phyloP scores from a whole-genome alignment of 495 filamentous ascomycete species.

The Trichoderma parareesei region DNA sequence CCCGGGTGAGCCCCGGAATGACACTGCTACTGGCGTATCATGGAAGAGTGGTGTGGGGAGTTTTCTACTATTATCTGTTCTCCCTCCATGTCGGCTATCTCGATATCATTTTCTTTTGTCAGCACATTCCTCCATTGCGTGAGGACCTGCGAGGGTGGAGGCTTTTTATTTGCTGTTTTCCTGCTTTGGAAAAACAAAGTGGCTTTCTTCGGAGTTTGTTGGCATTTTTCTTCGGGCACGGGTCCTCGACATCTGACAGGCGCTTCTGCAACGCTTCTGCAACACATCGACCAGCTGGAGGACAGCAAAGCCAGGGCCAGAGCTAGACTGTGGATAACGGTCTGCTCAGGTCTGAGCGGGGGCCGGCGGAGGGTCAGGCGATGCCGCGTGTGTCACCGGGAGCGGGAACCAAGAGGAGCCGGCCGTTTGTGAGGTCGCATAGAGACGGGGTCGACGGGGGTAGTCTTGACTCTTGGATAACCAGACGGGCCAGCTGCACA shows the following conservation, averaged over 20 bases:
- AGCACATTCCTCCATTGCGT: background rate
- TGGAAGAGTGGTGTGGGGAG: slow-evolving; percentile 5
- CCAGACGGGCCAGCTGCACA: background rate
- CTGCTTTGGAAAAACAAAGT: background rate
- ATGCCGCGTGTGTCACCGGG: slow-evolving; percentile 1
- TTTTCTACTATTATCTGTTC: background rate
- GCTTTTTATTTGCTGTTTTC: background rate
- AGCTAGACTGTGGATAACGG: slow-evolving; percentile 1
- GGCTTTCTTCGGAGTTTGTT: background rate
- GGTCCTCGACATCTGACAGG: background rate
- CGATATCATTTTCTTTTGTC: background rate
- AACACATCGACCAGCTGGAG: background rate
- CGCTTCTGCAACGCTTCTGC: background rate
- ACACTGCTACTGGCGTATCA: slow-evolving; percentile 8
- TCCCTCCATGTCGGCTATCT: slow-evolving; percentile 3
- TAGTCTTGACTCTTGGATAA: background rate
- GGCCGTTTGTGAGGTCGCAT: background rate
- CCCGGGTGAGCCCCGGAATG: background rate
- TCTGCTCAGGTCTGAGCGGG: background rate
- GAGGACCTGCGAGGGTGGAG: background rate
- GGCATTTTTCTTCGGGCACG: background rate
- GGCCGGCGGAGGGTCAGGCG: slow-evolving; percentile 3
- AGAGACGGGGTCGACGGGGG: background rate
- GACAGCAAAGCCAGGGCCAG: background rate
- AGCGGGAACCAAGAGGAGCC: slow-evolving; percentile 7